phyloP scores from a whole-genome alignment of 2,329 filamentous ascomycete genomes.

The Dothiorella sarmentorum region DNA sequence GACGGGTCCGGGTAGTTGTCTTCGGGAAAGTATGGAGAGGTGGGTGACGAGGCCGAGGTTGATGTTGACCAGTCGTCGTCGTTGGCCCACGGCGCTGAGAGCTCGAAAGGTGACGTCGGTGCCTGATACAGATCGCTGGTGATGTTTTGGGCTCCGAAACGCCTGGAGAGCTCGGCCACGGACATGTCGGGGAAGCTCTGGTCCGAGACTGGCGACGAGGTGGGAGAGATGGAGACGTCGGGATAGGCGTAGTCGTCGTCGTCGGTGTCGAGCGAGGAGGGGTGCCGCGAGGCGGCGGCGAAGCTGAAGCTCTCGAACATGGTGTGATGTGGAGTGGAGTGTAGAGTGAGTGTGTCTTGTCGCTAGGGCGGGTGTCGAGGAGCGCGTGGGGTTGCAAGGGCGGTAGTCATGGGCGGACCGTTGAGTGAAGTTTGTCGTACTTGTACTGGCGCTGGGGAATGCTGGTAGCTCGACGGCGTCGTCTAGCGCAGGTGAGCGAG shows the following conservation, averaged over 20 bases:
- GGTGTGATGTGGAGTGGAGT: neutral
- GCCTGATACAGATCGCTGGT: neutral
- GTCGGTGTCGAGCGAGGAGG: constrained; percentile 8
- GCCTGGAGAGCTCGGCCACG: constrained; percentile 16
- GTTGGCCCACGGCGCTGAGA: constrained; percentile 3
- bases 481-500: constrained; percentile 10
- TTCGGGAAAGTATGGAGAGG: constrained; percentile 12
- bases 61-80: constrained; percentile 11
- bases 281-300: constrained; percentile 29
- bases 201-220: constrained; percentile 12
- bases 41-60: constrained; percentile 4
- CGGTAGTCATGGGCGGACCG: constrained; percentile 7
- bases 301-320: constrained; percentile 43
- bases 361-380: constrained; percentile 9
- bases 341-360: neutral
- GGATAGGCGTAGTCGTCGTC: constrained; percentile 13
- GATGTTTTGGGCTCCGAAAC: constrained; percentile 17
- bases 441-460: constrained; percentile 20
- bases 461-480: constrained; percentile 9
- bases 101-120: neutral
- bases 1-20: constrained; percentile 20
- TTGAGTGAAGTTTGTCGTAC: constrained; percentile 13
- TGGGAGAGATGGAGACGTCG: constrained; percentile 13
- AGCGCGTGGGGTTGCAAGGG: constrained; percentile 10
- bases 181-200: constrained; percentile 9